These are phyloP conservation scores for Phytopythium boreale DNA, from an alignment of 352 stramenopile species.

Conservation along the genomic window DNA sequence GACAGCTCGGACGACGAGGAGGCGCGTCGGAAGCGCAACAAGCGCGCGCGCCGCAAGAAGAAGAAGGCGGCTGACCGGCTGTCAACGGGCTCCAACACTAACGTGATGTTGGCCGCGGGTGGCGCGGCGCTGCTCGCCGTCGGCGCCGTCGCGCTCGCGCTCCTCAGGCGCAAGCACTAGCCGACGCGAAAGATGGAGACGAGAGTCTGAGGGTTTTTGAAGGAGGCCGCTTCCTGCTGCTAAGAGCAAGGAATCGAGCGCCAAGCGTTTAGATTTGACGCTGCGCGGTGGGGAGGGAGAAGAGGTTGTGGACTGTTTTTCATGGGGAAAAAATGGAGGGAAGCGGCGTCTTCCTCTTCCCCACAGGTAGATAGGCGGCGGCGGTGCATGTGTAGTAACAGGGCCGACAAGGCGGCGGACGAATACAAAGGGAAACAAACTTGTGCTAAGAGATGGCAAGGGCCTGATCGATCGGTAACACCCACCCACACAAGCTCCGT, in stretches of 20 bases:
- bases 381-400: constrained; percentile 4
- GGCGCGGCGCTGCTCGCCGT: constrained; percentile 43
- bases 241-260: not conserved
- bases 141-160: constrained; percentile 43
- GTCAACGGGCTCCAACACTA: constrained; percentile 17
- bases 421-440: not conserved
- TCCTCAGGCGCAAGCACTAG: constrained; percentile 68
- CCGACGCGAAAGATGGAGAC: not conserved
- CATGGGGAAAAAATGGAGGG: constrained; percentile 1
- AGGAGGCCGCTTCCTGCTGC: constrained; percentile 5
- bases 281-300: not conserved
- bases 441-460: too few species aligned
- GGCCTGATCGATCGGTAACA: too few species aligned
- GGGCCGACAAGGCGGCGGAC: not conserved
- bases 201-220: constrained; percentile 4
- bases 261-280: not conserved
- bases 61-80: constrained; percentile 16
- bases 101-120: constrained; percentile 29
- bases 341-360: not conserved
- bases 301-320: not conserved
- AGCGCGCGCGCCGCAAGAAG: constrained; percentile 32
- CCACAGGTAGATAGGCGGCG: constrained; percentile 3
- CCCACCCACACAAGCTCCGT: too few species aligned
- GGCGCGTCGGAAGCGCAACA: constrained; percentile 37
- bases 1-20: constrained; percentile 46